phyloP scores from a whole-genome alignment of 495 filamentous ascomycete species.

The Tuber brumale region DNA sequence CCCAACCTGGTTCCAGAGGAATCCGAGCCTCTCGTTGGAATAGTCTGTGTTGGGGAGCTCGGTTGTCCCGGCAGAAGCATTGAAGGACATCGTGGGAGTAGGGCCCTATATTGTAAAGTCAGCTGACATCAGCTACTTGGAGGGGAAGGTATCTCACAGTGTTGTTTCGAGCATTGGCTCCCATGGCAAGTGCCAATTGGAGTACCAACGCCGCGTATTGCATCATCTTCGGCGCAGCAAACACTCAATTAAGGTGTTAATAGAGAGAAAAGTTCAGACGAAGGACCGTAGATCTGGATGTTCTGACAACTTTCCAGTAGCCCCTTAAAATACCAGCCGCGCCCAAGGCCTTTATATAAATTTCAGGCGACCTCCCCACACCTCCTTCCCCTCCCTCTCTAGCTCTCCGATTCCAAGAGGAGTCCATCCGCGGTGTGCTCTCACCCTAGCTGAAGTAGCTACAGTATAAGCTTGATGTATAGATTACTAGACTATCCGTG shows the following conservation, averaged over 20 bases:
- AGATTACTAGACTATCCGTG: neutral
- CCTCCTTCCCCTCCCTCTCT: neutral
- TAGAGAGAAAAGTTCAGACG: neutral
- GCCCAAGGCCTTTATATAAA: neutral
- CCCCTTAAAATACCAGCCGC: neutral
- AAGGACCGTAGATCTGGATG: neutral
- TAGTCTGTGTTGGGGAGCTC: conserved; percentile 44
- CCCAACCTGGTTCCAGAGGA: conserved; percentile 48
- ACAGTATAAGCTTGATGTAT: neutral
- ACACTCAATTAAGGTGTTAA: neutral
- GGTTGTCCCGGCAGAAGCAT: conserved; percentile 44
- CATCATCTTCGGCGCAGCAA: conserved; percentile 13
- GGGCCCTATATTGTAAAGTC: neutral
- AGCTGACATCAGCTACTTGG: neutral
- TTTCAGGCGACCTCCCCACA: neutral
- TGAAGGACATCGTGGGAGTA: conserved; percentile 42
- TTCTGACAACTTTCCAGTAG: neutral
- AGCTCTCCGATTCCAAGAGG: neutral
- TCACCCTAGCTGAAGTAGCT: neutral
- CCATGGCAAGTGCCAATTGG: conserved; percentile 20
- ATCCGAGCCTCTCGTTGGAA: conserved; percentile 44
- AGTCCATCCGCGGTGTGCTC: neutral
- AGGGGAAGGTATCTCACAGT: neutral
- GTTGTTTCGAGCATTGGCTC: conserved; percentile 13
- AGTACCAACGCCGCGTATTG: conserved; percentile 22